These are phyloP conservation scores for Mitragyna speciosa DNA, from an alignment of 257 asterid genomes.

Conservation along the genomic window DNA sequence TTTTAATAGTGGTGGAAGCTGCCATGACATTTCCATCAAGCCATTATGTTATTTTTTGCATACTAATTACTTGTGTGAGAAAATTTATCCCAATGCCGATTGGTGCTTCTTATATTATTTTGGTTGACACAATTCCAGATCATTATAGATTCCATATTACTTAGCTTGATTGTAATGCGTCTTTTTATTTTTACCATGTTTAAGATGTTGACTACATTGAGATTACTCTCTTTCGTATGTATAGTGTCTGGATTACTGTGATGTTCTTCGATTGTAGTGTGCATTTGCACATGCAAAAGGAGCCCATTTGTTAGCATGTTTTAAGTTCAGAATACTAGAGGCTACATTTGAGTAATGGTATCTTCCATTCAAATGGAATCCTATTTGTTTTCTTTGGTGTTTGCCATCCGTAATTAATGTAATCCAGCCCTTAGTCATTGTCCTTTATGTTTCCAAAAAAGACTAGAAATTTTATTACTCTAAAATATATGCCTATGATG, in stretches of 20 bases:
- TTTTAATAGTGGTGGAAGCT: not conserved
- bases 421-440: too few species aligned
- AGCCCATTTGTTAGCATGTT: not conserved
- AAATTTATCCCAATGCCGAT: constrained; percentile 72
- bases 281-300: not conserved
- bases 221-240: not conserved
- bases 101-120: constrained; percentile 31
- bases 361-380: not conserved
- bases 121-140: not conserved
- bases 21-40: not conserved
- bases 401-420: too few species aligned
- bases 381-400: not conserved
- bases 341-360: not conserved
- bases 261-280: not conserved
- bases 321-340: not conserved
- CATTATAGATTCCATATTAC: not conserved
- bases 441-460: too few species aligned
- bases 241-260: too few species aligned
- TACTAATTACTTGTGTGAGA: not conserved
- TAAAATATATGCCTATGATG: too few species aligned
- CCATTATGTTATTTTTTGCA: not conserved
- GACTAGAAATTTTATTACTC: too few species aligned
- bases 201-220: not conserved
- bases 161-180: not conserved
- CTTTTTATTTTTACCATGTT: not conserved